Percentiles rank a stretch among this genome's conserved stretches.
These are phyloP conservation scores for Penicillium decumbens DNA, from an alignment of 2,329 filamentous ascomycete genomes.

Conservation along the genomic window DNA sequence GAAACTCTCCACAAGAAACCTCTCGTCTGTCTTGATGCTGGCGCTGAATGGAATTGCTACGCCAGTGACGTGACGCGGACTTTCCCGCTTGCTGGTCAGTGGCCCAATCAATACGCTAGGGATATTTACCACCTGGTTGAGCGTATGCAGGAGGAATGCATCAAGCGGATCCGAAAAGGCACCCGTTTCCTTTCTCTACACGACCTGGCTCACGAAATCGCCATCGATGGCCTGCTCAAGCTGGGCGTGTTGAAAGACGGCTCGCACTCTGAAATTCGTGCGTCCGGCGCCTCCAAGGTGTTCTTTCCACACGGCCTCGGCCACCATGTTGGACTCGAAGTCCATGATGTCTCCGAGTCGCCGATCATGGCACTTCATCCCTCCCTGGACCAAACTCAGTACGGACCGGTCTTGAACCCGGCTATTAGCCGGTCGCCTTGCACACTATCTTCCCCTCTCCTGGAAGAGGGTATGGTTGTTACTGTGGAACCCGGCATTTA, in stretches of 20 bases:
- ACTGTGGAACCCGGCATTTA: slow-evolving; percentile 54
- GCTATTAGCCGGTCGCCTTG: slow-evolving; percentile 26
- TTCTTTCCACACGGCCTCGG: slow-evolving; percentile 52
- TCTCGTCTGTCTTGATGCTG: slow-evolving; percentile 79
- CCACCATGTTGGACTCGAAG: slow-evolving; percentile 51
- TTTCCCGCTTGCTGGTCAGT: slow-evolving; percentile 70
- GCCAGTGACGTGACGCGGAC: slow-evolving; percentile 74
- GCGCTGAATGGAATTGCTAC: slow-evolving; percentile 70
- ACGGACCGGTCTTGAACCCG: slow-evolving; percentile 14
- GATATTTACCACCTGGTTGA: slow-evolving; percentile 79
- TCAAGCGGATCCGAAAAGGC: slow-evolving; percentile 66
- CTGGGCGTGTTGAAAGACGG: slow-evolving; percentile 69
- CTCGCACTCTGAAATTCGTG: slow-evolving; percentile 49
- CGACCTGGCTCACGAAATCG: slow-evolving; percentile 70
- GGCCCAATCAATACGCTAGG: slow-evolving; percentile 59
- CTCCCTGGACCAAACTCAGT: slow-evolving; percentile 10
- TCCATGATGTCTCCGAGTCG: slow-evolving; percentile 42
- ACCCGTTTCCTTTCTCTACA: slow-evolving; percentile 80
- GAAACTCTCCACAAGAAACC: slow-evolving; percentile 65
- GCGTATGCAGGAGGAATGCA: slow-evolving; percentile 78
- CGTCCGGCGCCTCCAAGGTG: slow-evolving; percentile 35
- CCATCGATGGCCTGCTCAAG: slow-evolving; percentile 70
- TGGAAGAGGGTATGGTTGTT: slow-evolving; percentile 54
- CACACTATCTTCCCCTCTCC: slow-evolving; percentile 31
- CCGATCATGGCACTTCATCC: slow-evolving; percentile 31